These are phyloP conservation scores for Boletus subluridellus DNA, from an alignment of 1,284 basidiomycete species.

Conservation along the genomic window DNA sequence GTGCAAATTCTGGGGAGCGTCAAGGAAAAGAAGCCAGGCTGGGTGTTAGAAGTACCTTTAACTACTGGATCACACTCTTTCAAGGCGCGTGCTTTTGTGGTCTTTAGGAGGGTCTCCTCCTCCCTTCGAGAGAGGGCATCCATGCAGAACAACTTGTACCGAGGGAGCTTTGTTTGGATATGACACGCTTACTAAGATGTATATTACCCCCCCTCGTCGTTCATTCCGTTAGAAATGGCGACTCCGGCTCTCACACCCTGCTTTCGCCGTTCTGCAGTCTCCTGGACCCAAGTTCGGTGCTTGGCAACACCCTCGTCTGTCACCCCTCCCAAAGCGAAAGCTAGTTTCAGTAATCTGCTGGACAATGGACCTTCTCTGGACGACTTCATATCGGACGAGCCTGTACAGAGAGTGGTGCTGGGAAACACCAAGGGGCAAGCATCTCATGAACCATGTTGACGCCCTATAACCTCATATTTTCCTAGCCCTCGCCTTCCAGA, in stretches of 20 bases:
- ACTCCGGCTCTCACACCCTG: slow-evolving; percentile 14
- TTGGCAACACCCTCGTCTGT: slow-evolving; percentile 54
- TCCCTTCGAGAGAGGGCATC: slow-evolving; percentile 85
- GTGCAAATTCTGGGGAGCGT: slow-evolving; percentile 66
- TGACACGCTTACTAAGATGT: slow-evolving; percentile 16
- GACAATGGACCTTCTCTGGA: slow-evolving; percentile 76
- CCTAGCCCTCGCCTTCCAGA: slow-evolving; percentile 83
- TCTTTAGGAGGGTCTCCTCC: slow-evolving; percentile 79
- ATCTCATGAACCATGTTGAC: neutral
- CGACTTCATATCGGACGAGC: slow-evolving; percentile 76
- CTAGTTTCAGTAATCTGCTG: slow-evolving; percentile 56
- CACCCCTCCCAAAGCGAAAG: slow-evolving; percentile 35
- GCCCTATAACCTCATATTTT: neutral
- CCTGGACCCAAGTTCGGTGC: slow-evolving; percentile 35
- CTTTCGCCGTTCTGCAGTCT: slow-evolving; percentile 7
- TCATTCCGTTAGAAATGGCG: slow-evolving; percentile 13
- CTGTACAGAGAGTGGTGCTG: slow-evolving; percentile 64
- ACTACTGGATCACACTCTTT: slow-evolving; percentile 76
- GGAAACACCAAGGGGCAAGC: slow-evolving; percentile 73
- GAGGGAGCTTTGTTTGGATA: slow-evolving; percentile 5
- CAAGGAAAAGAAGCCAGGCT: neutral
- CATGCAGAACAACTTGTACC: slow-evolving; percentile 43
- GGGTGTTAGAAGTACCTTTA: slow-evolving; percentile 49
- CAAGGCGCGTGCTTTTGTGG: slow-evolving; percentile 76
- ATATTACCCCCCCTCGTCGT: neutral